These are phyloP conservation scores for Claviceps fusiformis DNA, from an alignment of 2,329 filamentous ascomycete species.

Conservation along the genomic window DNA sequence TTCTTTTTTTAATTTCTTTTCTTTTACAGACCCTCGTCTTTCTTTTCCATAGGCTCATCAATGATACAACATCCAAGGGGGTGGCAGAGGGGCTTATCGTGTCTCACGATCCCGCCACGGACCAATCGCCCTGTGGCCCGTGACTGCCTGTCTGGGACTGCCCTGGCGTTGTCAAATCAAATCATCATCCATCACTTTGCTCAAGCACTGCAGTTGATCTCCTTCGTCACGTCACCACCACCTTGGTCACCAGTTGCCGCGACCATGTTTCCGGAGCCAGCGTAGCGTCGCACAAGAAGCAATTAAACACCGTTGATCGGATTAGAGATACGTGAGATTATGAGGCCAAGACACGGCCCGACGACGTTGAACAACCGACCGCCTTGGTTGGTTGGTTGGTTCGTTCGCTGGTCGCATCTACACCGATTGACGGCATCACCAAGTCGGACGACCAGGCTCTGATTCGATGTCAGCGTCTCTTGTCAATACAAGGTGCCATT, in stretches of 20 bases:
- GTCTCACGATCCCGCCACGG: background rate
- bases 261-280: background rate
- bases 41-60: too few relatives aligned
- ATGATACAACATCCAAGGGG: too few relatives aligned
- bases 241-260: background rate
- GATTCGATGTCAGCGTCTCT: background rate
- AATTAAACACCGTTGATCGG: background rate
- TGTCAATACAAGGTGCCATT: background rate
- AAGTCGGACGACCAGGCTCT: background rate
- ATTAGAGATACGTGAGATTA: background rate
- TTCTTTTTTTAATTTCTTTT: too few relatives aligned
- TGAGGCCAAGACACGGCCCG: background rate
- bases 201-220: background rate
- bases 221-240: background rate
- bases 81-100: background rate
- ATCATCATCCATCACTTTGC: background rate
- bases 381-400: too few relatives aligned
- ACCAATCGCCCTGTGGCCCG: background rate
- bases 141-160: background rate
- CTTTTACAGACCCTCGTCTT: too few relatives aligned
- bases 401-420: background rate
- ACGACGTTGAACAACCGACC: background rate
- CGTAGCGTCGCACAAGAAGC: background rate
- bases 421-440: background rate
- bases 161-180: too few relatives aligned